Evolutionary conservation across 129 eudicot genomes (phyloP).

Genomic region (Tagetes patula): DNA sequence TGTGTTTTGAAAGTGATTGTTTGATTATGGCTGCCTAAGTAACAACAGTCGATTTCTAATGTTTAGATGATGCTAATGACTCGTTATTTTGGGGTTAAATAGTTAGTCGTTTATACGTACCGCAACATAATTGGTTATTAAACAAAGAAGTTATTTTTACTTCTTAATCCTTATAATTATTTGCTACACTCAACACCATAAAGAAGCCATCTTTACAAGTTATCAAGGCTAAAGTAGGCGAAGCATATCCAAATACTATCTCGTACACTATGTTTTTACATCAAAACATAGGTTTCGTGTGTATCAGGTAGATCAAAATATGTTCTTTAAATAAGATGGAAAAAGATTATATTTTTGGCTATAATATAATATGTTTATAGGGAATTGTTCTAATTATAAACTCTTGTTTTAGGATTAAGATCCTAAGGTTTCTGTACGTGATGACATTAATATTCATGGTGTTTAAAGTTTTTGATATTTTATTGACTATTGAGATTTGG

Average conservation of each 20-base stretch:
- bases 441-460: not conserved
- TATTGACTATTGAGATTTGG: not conserved
- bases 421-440: not conserved
- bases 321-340: not conserved
- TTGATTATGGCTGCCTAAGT: not conserved
- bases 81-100: not conserved
- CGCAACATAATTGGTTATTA: not conserved
- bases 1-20: not conserved
- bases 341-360: not conserved
- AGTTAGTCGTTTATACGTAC: not conserved
- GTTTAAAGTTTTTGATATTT: not conserved
- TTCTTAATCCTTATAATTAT: not conserved
- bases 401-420: not conserved
- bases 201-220: not conserved
- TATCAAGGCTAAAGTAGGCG: not conserved
- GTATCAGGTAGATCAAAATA: not conserved
- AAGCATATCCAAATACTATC: not conserved
- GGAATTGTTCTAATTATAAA: not conserved
- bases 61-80: slow-evolving; percentile 3
- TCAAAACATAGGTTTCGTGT: slow-evolving; percentile 3
- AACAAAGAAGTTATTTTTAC: not conserved
- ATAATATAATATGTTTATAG: not conserved
- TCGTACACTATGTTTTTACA: not conserved
- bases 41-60: not conserved
- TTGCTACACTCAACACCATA: not conserved